Base-by-base conservation (phyloP, 495 filamentous ascomycete genomes). In the Neurospora tetraspora region DNA sequence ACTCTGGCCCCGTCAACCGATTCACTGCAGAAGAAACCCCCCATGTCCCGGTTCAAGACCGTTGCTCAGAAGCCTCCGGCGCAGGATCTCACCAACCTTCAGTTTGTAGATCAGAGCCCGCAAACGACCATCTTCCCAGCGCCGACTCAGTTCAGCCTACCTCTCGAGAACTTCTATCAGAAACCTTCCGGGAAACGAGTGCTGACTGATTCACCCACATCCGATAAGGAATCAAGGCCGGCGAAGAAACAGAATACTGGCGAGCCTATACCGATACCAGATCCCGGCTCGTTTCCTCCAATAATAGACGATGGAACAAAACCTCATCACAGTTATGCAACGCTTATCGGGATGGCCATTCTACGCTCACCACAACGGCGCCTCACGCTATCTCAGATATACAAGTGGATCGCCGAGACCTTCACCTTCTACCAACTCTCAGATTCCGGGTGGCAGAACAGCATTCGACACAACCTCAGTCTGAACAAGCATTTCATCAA, bases 401-500 rank as follows among this genome's bases (percentile, higher is more conserved):
- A 99, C 88, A 97, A 96, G 78, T 99, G 96, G 96, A 98, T 99
- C 73, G 94, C 93, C 1, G 93, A 98, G 78, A 96, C 91, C 5
- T 99, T 93, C 80, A 88, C 87, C 3, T 97, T 92, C 81, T 99
- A 98, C 83, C 90, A 89, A 71, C 88, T 89, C 20, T 87, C 89
- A 40, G 93, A 97, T 71, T 87, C 92, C 6, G 95, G 96, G 36
- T 99, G 96, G 96, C 94, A 98, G 82, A 99, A 99, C 80, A 97
- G 95, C 83, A 99, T 99, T 80, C 91, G 96, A 2, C 96, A 99
- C 78, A 99, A 99, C 74, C 89, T 99, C n/a, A 97, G 93, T 77
- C 85, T 98, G 31, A 97, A 97, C 83, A 98, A 98, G 80, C 91
- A 92, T n/a, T 98, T 99, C 74, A 89, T 94, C 74, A 98, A 98